phyloP scores from a whole-genome alignment of 192 early-diverging fungal genomes.

The Coemansia nantahalensis region DNA sequence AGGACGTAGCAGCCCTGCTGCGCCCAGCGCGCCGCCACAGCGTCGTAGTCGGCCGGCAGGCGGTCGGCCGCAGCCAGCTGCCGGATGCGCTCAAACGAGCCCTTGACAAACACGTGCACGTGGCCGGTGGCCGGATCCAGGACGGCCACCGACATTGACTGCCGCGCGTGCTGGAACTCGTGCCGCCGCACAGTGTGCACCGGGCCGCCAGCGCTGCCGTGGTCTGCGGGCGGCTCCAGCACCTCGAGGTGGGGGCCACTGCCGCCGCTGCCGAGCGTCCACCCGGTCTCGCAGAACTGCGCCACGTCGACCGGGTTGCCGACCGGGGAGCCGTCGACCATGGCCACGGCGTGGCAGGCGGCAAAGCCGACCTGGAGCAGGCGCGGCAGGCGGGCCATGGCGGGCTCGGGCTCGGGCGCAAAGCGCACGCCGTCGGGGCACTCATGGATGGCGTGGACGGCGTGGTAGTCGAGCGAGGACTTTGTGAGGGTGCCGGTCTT shows the following conservation, averaged over 20 bases:
- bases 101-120: constrained; percentile 70
- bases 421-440: not conserved
- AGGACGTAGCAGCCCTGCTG: constrained; percentile 79
- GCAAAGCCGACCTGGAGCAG: constrained; percentile 33
- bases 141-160: constrained; percentile 71
- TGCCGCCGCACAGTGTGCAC: constrained; percentile 66
- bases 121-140: constrained; percentile 55
- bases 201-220: constrained; percentile 65
- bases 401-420: constrained; percentile 5
- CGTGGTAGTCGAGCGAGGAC: constrained; percentile 61
- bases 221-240: too few species aligned
- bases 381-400: constrained; percentile 2
- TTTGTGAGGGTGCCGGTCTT: constrained; percentile 68
- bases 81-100: constrained; percentile 73
- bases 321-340: constrained; percentile 53
- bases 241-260: too few species aligned
- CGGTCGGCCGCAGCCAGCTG: constrained; percentile 45
- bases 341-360: constrained; percentile 60
- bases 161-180: constrained; percentile 74
- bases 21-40: constrained; percentile 58
- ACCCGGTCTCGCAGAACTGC: constrained; percentile 58
- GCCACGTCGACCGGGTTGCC: constrained; percentile 69
- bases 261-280: constrained; percentile 8
- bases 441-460: constrained; percentile 8
- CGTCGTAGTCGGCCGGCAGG: constrained; percentile 60